Evolutionary conservation across 2,329 filamentous ascomycete species (phyloP), one percentile per base, ranked within the genome.

Genomic region (Juglanconis juglandina): DNA sequence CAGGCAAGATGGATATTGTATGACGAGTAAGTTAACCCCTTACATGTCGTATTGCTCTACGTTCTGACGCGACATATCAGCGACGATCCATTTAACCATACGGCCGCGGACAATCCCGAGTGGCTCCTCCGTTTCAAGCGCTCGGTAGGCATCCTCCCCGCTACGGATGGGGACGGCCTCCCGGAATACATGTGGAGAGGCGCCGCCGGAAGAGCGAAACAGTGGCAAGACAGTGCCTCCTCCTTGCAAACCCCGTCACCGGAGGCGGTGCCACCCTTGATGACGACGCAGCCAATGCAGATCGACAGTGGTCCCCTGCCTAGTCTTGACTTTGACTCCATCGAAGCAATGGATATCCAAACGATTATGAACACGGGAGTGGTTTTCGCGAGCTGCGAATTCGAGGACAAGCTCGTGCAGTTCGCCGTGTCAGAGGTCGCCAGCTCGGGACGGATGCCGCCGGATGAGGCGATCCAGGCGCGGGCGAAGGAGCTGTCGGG

Each of bases 61-160:
- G 33, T 47, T 17, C 34, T 41, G 32, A 56, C 2, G 10, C 6
- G 14, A 42, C 4, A 6, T 32, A 3, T 17, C 49, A 85, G 82
- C 59, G 85, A 87, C 59, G 85, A 87, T 66, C 82, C 83, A 2
- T 87, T 84, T 81, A 87, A 87, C 68, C 81, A 85, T 65, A 87
- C 85, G 0, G 82, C 83, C 1, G 84, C 84, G 35, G 85, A 87
- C 67, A 87, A 87, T 64, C 78, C 76, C 1, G 84, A 87, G 70
- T 88, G 85, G 85, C 76, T 88, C 11, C 76, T 79, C 59, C 79
- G 84, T 49, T 87, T 88, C 74, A 87, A 88, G 70, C 79, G 83
- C 10, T 79, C 84, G 52, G 77, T 75, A 0, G 83, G 83, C 17
- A 80, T 87, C 35, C 69, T 81, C 3, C 73, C 75, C 1, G 70